These are phyloP conservation scores for Plantago major DNA, from an alignment of 257 asterid genomes.

Conservation along the genomic window DNA sequence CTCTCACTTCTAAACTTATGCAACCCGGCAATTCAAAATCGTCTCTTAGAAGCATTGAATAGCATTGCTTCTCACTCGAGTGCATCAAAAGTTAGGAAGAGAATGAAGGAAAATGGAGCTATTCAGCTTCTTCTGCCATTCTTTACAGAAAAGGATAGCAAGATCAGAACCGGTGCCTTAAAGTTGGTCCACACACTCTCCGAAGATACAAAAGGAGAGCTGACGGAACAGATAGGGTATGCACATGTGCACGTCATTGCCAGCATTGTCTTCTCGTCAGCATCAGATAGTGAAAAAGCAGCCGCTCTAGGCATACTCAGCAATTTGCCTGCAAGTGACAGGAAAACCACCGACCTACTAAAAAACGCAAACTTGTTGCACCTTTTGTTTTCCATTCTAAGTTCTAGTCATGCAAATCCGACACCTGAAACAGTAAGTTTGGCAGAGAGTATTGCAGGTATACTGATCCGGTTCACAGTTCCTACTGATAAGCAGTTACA, in stretches of 20 bases:
- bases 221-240: slow-evolving; percentile 53
- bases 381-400: slow-evolving; percentile 31
- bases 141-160: slow-evolving; percentile 36
- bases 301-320: slow-evolving; percentile 73
- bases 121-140: slow-evolving; percentile 66
- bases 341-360: slow-evolving; percentile 51
- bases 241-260: slow-evolving; percentile 33
- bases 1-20: slow-evolving; percentile 76
- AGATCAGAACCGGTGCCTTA: slow-evolving; percentile 48
- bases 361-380: slow-evolving; percentile 47
- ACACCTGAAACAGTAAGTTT: slow-evolving; percentile 24
- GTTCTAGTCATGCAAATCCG: slow-evolving; percentile 17
- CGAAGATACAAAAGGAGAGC: slow-evolving; percentile 40
- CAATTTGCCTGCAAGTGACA: slow-evolving; percentile 53
- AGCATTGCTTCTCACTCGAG: slow-evolving; percentile 50
- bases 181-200: slow-evolving; percentile 45
- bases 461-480: slow-evolving; percentile 59
- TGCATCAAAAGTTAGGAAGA: slow-evolving; percentile 49
- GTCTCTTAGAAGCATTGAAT: slow-evolving; percentile 68
- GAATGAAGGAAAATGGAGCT: slow-evolving; percentile 71
- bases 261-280: slow-evolving; percentile 34
- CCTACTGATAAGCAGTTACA: slow-evolving; percentile 57
- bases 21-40: slow-evolving; percentile 67
- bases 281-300: slow-evolving; percentile 45
- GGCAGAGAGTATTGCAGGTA: slow-evolving; percentile 51